Percentiles rank a stretch among this genome's conserved stretches.
Evolutionary conservation across 257 asterid species (phyloP).

Genomic region (Solanum megistacrolobum): DNA sequence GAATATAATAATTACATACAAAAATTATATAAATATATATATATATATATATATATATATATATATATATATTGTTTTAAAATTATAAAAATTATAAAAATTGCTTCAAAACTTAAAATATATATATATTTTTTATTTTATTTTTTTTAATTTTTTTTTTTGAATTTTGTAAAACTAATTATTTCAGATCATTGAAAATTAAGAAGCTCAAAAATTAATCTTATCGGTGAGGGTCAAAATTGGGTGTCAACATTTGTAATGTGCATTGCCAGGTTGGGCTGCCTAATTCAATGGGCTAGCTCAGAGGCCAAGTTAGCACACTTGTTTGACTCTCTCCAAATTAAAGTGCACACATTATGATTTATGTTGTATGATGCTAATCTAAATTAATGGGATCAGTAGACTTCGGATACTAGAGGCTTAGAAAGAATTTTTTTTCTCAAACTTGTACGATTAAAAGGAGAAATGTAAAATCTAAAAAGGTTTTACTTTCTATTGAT

Average conservation of each 20-base stretch:
- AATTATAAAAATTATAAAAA: too few relatives aligned
- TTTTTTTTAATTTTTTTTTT: too few relatives aligned
- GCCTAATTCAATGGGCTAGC: background rate
- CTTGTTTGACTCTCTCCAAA: background rate
- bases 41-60: too few relatives aligned
- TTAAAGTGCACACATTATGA: background rate
- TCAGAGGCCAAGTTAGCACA: background rate
- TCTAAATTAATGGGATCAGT: background rate
- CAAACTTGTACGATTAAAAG: background rate
- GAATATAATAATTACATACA: too few relatives aligned
- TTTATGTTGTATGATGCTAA: background rate
- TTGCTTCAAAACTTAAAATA: too few relatives aligned
- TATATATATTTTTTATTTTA: too few relatives aligned
- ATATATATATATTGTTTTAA: too few relatives aligned
- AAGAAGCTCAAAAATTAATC: too few relatives aligned
- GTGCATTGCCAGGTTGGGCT: background rate
- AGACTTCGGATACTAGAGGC: background rate
- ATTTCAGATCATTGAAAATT: too few relatives aligned
- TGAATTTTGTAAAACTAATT: too few relatives aligned
- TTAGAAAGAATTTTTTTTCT: background rate
- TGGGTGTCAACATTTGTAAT: background rate
- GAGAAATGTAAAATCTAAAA: background rate
- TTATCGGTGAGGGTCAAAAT: too few relatives aligned
- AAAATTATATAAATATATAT: too few relatives aligned
- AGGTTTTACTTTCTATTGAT: background rate